Conservation (phyloP, 2,329 filamentous ascomycete genomes). For the Diaporthe citrichinensis region DNA sequence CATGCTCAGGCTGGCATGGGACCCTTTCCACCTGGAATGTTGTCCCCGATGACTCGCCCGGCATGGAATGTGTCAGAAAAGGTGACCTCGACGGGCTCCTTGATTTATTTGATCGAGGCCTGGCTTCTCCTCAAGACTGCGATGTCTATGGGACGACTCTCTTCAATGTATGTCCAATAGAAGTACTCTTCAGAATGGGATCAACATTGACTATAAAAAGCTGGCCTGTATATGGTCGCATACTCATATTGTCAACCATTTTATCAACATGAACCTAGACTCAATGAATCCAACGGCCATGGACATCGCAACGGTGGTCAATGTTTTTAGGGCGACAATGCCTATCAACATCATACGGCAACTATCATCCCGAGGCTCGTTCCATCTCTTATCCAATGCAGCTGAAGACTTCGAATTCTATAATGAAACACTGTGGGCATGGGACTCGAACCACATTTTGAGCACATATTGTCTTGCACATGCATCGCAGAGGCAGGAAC, state of each 20-base stretch:
- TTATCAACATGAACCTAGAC: background rate
- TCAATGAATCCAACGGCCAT: background rate
- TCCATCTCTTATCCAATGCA: background rate
- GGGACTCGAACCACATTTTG: accelerated
- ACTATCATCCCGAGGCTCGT: background rate
- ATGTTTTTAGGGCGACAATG: background rate
- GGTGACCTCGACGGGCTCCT: constrained; percentile 3
- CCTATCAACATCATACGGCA: background rate
- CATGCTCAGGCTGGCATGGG: constrained; percentile 23
- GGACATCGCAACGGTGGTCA: too few species aligned
- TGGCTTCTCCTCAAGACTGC: constrained; percentile 26
- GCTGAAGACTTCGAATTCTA: background rate
- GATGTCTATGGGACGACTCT: accelerated
- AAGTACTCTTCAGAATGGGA: background rate
- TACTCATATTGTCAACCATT: background rate
- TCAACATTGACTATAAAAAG: background rate
- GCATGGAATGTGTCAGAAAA: accelerated
- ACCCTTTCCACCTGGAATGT: background rate
- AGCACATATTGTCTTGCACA: background rate
- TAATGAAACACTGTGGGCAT: background rate
- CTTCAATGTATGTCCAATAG: background rate
- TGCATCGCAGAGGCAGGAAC: background rate
- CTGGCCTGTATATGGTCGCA: accelerated
- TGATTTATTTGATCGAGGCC: background rate
- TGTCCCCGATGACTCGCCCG: background rate